These are phyloP conservation scores for Albugo candida DNA, from an alignment of 352 stramenopile genomes.

Conservation along the genomic window DNA sequence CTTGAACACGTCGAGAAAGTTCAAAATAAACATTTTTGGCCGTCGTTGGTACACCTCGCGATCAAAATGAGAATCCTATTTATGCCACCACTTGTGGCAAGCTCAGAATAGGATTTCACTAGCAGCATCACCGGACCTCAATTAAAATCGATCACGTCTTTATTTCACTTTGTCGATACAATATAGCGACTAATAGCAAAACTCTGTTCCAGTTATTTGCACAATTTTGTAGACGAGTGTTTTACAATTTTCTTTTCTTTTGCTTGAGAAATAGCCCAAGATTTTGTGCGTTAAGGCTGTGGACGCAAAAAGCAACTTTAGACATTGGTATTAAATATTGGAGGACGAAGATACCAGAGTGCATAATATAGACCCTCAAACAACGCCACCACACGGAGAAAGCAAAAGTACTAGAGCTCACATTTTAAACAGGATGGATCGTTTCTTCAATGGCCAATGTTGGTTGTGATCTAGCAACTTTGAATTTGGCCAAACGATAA, in stretches of 20 bases:
- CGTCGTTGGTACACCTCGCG: no score
- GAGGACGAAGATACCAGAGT: constrained; percentile 62
- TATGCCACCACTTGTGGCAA: no score
- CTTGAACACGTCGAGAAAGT: no score
- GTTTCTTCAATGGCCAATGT: constrained; percentile 75
- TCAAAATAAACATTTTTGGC: no score
- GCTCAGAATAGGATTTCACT: no score
- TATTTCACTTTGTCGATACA: no score
- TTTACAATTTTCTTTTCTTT: not conserved
- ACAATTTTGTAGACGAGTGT: no score
- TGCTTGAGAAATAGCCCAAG: not conserved
- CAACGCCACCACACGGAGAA: constrained; percentile 66
- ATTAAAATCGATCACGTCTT: no score
- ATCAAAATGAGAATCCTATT: no score
- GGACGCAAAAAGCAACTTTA: constrained; percentile 51
- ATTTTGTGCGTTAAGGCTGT: not conserved
- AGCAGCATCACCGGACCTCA: no score
- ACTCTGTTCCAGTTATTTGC: no score
- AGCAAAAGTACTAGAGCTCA: constrained; percentile 71
- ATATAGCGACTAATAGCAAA: no score
- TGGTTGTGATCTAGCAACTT: constrained; percentile 10
- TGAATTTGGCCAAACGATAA: constrained; percentile 44
- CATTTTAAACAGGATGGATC: constrained; percentile 73
- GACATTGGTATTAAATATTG: constrained; percentile 46
- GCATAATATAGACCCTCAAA: constrained; percentile 76